phyloP scores from a whole-genome alignment of 2,329 filamentous ascomycete genomes.

The Blastomyces emzantsi region DNA sequence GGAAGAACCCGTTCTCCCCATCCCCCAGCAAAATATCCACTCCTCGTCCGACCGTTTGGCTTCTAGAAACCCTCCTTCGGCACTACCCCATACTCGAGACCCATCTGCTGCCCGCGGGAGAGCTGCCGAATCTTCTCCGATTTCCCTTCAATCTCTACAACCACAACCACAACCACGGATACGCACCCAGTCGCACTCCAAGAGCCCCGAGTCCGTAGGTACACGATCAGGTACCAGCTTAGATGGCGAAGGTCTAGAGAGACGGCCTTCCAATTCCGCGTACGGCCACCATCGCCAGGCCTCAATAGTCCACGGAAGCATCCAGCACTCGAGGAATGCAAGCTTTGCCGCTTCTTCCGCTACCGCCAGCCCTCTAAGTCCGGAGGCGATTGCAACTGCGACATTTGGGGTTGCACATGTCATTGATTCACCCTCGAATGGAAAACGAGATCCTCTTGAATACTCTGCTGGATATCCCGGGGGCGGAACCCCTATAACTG shows the following conservation, averaged over 20 bases:
- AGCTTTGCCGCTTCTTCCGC: conserved; percentile 61
- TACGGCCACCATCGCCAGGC: conserved; percentile 94
- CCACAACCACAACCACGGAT: conserved; percentile 27
- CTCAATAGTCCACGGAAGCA: conserved; percentile 83
- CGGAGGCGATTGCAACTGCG: conserved; percentile 69
- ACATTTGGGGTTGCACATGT: conserved; percentile 49
- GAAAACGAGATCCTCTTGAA: conserved; percentile 28
- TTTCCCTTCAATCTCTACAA: conserved; percentile 30
- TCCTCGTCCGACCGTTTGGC: conserved; percentile 32
- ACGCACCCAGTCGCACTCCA: conserved; percentile 35
- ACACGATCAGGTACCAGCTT: conserved; percentile 26
- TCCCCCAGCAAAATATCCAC: conserved; percentile 32
- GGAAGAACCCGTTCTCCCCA: conserved; percentile 30
- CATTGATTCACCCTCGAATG: conserved; percentile 32
- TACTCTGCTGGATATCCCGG: conserved; percentile 22
- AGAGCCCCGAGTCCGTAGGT: conserved; percentile 33
- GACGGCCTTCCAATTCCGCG: conserved; percentile 36
- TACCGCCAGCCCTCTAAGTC: conserved; percentile 71
- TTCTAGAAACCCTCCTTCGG: conserved; percentile 30
- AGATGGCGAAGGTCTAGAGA: conserved; percentile 33
- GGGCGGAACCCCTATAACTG: conserved; percentile 36
- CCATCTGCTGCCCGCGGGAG: conserved; percentile 37
- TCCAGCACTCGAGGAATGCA: conserved; percentile 84
- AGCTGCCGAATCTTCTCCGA: conserved; percentile 28
- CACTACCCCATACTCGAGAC: conserved; percentile 37